Evolutionary conservation across 768 basidiomycete species (phyloP).

Genomic region (Rhizopogon rudus): DNA sequence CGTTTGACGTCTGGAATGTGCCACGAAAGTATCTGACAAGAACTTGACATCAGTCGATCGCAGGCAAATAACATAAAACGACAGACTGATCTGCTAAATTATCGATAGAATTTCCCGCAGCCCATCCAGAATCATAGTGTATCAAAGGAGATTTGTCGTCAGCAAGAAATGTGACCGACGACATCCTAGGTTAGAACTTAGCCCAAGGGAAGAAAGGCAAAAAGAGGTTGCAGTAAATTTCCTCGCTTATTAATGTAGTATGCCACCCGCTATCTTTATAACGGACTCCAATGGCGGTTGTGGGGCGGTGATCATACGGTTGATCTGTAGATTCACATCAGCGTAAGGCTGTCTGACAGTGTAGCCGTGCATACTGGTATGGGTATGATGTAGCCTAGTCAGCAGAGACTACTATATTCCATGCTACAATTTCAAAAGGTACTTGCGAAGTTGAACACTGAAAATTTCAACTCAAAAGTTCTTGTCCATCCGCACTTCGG

Average conservation of each 20-base stretch:
- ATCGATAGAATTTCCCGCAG: slow-evolving; percentile 13
- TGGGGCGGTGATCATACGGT: too few species aligned
- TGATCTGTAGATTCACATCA: too few species aligned
- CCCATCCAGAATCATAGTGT: slow-evolving; percentile 20
- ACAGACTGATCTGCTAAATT: slow-evolving; percentile 12
- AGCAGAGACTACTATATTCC: too few species aligned
- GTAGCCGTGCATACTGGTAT: too few species aligned
- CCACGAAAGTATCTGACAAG: slow-evolving; percentile 31
- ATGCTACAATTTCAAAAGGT: too few species aligned
- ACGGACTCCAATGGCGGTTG: too few species aligned
- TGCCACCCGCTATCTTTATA: too few species aligned
- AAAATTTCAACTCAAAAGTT: too few species aligned
- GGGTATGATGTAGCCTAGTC: too few species aligned
- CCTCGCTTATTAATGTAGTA: background rate
- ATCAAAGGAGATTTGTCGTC: slow-evolving; percentile 31
- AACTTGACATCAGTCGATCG: background rate
- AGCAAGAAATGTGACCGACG: slow-evolving; percentile 18
- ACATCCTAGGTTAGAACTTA: slow-evolving; percentile 12
- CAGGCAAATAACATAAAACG: background rate
- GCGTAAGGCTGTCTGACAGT: too few species aligned
- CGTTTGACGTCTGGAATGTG: slow-evolving; percentile 36
- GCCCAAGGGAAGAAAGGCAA: background rate
- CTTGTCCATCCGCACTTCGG: too few species aligned
- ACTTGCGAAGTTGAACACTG: too few species aligned
- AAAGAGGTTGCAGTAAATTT: background rate